Evolutionary conservation across 768 basidiomycete species (phyloP).

Genomic region (Stropharia rugosoannulata): DNA sequence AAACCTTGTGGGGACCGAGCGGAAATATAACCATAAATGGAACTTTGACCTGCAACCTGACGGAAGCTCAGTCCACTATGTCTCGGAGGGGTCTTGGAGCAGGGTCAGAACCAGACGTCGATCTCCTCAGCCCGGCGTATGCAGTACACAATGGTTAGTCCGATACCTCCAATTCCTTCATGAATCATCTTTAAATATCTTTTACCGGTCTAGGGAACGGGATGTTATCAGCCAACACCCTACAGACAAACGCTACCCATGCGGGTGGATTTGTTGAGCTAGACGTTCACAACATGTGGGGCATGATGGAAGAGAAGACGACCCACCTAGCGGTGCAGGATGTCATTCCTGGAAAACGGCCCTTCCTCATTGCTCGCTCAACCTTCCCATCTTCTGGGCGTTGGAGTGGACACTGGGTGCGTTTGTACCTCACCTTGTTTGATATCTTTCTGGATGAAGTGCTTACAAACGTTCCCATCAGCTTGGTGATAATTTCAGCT

Average conservation of each 20-base stretch:
- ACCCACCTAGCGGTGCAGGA: slow-evolving; percentile 58
- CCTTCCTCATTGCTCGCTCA: slow-evolving; percentile 70
- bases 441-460: slow-evolving; percentile 10
- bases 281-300: slow-evolving; percentile 72
- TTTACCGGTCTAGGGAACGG: slow-evolving; percentile 41
- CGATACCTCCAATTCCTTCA: background rate
- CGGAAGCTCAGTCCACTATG: slow-evolving; percentile 18
- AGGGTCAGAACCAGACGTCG: slow-evolving; percentile 41
- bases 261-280: slow-evolving; percentile 59
- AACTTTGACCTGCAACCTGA: slow-evolving; percentile 46
- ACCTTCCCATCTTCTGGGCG: slow-evolving; percentile 68
- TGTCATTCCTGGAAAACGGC: slow-evolving; percentile 57
- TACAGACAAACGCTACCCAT: slow-evolving; percentile 76
- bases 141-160: slow-evolving; percentile 67
- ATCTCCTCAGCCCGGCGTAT: slow-evolving; percentile 63
- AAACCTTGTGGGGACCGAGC: slow-evolving; percentile 59
- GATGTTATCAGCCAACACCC: slow-evolving; percentile 47
- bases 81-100: slow-evolving; percentile 49
- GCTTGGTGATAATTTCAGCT: slow-evolving; percentile 78
- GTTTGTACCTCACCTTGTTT: slow-evolving; percentile 12
- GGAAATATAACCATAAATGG: slow-evolving; percentile 78
- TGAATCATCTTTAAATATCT: background rate
- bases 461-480: slow-evolving; percentile 19
- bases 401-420: slow-evolving; percentile 74
- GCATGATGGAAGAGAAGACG: slow-evolving; percentile 67